These are phyloP conservation scores for Tylopilus subfusipes DNA, from an alignment of 768 basidiomycete species.

Conservation along the genomic window DNA sequence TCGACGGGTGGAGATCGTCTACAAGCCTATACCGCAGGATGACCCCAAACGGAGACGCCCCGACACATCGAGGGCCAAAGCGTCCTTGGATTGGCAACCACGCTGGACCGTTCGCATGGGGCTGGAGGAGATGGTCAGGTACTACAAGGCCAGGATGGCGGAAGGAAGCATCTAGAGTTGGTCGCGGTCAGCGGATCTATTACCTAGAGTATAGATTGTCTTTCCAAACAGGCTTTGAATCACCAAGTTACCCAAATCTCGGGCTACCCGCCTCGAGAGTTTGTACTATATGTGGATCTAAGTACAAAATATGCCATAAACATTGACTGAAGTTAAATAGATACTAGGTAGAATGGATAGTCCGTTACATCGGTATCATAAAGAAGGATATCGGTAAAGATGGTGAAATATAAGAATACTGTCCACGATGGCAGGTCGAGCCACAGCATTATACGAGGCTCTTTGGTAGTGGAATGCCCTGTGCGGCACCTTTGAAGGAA, in stretches of 20 bases:
- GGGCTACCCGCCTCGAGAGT: neutral
- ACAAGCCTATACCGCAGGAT: slow-evolving; percentile 82
- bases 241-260: neutral
- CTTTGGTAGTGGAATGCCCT: slow-evolving; percentile 14
- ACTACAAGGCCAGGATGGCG: slow-evolving; percentile 86
- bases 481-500: slow-evolving; percentile 11
- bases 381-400: slow-evolving; percentile 6
- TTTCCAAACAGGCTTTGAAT: neutral
- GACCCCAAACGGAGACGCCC: slow-evolving; percentile 94
- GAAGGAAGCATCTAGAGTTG: slow-evolving; percentile 67
- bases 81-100: slow-evolving; percentile 84
- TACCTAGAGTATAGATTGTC: neutral
- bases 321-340: slow-evolving; percentile 4
- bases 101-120: slow-evolving; percentile 92
- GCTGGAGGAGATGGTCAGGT: slow-evolving; percentile 90
- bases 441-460: neutral
- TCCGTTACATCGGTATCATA: slow-evolving; percentile 14
- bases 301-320: slow-evolving; percentile 13
- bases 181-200: neutral
- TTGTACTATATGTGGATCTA: slow-evolving; percentile 14
- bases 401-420: slow-evolving; percentile 12
- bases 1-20: slow-evolving; percentile 61
- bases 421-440: slow-evolving; percentile 1
- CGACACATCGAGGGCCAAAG: slow-evolving; percentile 88
- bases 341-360: slow-evolving; percentile 5